These are phyloP conservation scores for Sodiomyces alkalinus DNA, from an alignment of 2,329 filamentous ascomycete genomes.

Conservation along the genomic window DNA sequence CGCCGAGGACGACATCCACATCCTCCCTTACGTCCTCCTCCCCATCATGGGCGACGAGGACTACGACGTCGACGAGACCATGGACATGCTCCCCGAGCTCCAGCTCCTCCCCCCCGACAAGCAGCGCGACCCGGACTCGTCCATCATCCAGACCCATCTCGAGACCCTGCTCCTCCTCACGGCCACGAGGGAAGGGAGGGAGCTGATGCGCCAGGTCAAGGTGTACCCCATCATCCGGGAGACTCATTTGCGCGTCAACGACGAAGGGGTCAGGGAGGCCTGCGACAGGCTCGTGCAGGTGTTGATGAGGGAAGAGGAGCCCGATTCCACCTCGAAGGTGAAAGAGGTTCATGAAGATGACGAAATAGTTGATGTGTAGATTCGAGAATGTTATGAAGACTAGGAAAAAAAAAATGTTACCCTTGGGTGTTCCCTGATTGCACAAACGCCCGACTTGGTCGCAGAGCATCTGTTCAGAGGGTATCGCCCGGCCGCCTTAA, in stretches of 20 bases:
- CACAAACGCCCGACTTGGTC: no score
- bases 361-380: conserved; percentile 36
- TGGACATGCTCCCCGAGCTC: conserved; percentile 77
- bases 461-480: no score
- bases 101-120: conserved; percentile 86
- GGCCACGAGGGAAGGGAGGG: conserved; percentile 59
- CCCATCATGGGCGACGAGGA: conserved; percentile 82
- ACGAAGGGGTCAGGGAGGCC: conserved; percentile 68
- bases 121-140: conserved; percentile 58
- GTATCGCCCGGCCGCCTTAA: no score
- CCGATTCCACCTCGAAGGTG: conserved; percentile 26
- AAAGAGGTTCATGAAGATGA: conserved; percentile 32
- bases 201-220: conserved; percentile 58
- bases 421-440: no score
- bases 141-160: conserved; percentile 72
- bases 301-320: conserved; percentile 64
- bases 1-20: conserved; percentile 55
- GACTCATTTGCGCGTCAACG: conserved; percentile 60
- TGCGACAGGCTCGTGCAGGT: conserved; percentile 86
- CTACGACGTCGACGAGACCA: conserved; percentile 72
- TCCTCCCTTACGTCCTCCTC: conserved; percentile 77
- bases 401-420: no score
- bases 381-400: no score
- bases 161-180: conserved; percentile 78
- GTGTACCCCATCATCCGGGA: conserved; percentile 86